Evolutionary conservation across 768 basidiomycete species (phyloP), one percentile per base, ranked within the genome.

Genomic region (Hericium coralloides): DNA sequence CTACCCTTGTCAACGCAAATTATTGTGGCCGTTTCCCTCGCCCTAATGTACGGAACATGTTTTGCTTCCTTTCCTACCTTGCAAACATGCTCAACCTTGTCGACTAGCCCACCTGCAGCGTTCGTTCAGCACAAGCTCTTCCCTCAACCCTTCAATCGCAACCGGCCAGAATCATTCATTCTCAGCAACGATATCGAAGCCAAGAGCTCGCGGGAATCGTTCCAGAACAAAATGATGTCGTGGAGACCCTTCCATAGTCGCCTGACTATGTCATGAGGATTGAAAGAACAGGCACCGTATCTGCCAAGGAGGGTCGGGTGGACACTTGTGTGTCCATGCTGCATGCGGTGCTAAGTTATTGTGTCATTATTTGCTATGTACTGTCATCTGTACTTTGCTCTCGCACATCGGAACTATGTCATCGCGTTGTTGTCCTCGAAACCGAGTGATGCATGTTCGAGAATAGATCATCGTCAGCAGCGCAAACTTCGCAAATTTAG

Each of bases 91-190:
- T 47, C n/a, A 17, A 50, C 49, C 3, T 43, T 53, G 12, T 56
- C 20, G 43, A 20, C 36, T 54, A 84, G 83, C 31, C 82, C 81
- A 2, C 61, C 76, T 4, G 70, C 84, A 26, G 81, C 82, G 1
- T 74, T 73, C 63, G 72, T 66, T 4, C 84, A 86, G 55, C 80
- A 84, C 66, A 72, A 68, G 48, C 38, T 76, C 15, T 85, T 85
- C 68, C 73, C 66, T 48, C 69, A 69, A 4, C 75, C 81, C 4
- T 85, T 84, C 67, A 66, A 68, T 37, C 74, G 52, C 12, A 38
- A 36, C n/a, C 52, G 37, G 10, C 31, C 37, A 4, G 52, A 52
- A 38, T 52, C 52, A 5, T 20, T 38, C 14, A 23, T 52, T 15
- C 17, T 37, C 17, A 22, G 18, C 20, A 20, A 50, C 49, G 49